Percentiles rank a stretch among this genome's conserved stretches.
These are phyloP conservation scores for barley (Hordeum vulgare) DNA, from an alignment of 176 grass and related monocot species.

Conservation along the genomic window MorexV3_pseudomolecules_assembly NC_058522.1:521768353-521768852, in stretches of 20 bases:
- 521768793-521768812: background rate
- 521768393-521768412: background rate
- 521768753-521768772: background rate
- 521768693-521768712: background rate
- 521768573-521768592: background rate
- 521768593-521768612: background rate
- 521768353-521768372: background rate
- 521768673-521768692: background rate
- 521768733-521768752: background rate
- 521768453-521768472: background rate
- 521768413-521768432: conserved; percentile 4
- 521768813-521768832: background rate
- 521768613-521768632: background rate
- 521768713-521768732: background rate
- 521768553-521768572: background rate
- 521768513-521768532: background rate
- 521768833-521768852: background rate
- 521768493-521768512: background rate
- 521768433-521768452: background rate
- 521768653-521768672: background rate
- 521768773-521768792: background rate
- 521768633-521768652: background rate
- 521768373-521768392: background rate
- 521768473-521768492: background rate
- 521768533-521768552: background rate